phyloP scores from a whole-genome alignment of 2,329 filamentous ascomycete genomes.

The Fusarium miscanthi region DNA sequence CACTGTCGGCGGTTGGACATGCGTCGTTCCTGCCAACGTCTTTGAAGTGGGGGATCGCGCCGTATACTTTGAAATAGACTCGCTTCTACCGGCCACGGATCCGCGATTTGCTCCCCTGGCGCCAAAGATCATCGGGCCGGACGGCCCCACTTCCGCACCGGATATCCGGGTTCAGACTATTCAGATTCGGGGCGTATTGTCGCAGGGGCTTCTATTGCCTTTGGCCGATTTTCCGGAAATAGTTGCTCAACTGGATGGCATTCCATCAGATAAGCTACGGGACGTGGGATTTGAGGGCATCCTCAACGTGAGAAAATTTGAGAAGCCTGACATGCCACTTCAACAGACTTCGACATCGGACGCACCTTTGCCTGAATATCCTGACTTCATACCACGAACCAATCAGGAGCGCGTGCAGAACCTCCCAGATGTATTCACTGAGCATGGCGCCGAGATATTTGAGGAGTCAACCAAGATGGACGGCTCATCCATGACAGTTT shows the following conservation, averaged over 20 bases:
- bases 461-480: constrained; percentile 56
- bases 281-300: constrained; percentile 35
- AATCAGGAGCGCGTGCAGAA: constrained; percentile 44
- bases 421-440: constrained; percentile 26
- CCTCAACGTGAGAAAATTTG: constrained; percentile 38
- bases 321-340: neutral
- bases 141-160: neutral
- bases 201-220: constrained; percentile 39
- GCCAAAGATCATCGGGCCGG: neutral
- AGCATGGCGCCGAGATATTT: constrained; percentile 41
- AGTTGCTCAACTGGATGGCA: neutral
- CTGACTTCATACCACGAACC: constrained; percentile 36
- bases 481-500: constrained; percentile 52
- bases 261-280: neutral
- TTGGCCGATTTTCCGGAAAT: constrained; percentile 37
- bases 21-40: constrained; percentile 25
- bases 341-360: neutral
- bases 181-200: constrained; percentile 32
- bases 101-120: constrained; percentile 31
- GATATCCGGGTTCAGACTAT: constrained; percentile 36
- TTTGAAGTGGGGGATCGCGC: constrained; percentile 33
- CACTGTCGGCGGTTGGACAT: constrained; percentile 40
- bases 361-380: constrained; percentile 28
- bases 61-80: constrained; percentile 42
- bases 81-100: constrained; percentile 36